Evolutionary conservation across 2,329 filamentous ascomycete genomes (phyloP).

Genomic region (Epichloe typhina): DNA sequence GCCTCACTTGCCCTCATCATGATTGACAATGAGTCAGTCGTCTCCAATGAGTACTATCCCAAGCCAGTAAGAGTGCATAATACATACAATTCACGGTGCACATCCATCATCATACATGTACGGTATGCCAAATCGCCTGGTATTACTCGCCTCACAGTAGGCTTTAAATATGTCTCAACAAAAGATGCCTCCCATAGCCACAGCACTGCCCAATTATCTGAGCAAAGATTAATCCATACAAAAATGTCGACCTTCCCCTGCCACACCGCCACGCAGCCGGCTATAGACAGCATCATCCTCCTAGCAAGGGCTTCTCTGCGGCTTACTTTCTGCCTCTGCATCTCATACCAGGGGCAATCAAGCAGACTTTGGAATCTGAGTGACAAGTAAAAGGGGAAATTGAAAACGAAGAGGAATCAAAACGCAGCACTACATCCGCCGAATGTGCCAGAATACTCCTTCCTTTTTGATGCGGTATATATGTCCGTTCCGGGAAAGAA

Average conservation of each 20-base stretch:
- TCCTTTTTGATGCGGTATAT: constrained; percentile 3
- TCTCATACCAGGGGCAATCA: not conserved
- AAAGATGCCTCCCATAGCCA: not conserved
- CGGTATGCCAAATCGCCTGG: not conserved
- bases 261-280: not conserved
- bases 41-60: not conserved
- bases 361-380: too few species aligned
- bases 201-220: not conserved
- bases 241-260: not conserved
- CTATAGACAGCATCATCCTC: not conserved
- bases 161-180: not conserved
- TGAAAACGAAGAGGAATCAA: not conserved
- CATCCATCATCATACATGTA: not conserved
- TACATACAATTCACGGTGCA: not conserved
- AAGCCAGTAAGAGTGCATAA: not conserved
- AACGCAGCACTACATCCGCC: constrained; percentile 4
- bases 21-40: too few species aligned
- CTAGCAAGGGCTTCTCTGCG: not conserved
- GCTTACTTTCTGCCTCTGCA: not conserved
- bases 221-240: constrained; percentile 12
- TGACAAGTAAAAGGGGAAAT: not conserved
- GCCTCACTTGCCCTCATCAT: too few species aligned
- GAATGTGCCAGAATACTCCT: constrained; percentile 5
- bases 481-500: constrained; percentile 1
- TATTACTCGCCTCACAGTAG: not conserved